phyloP scores from a whole-genome alignment of 2,329 filamentous ascomycete genomes.

The Colletotrichum godetiae region DNA sequence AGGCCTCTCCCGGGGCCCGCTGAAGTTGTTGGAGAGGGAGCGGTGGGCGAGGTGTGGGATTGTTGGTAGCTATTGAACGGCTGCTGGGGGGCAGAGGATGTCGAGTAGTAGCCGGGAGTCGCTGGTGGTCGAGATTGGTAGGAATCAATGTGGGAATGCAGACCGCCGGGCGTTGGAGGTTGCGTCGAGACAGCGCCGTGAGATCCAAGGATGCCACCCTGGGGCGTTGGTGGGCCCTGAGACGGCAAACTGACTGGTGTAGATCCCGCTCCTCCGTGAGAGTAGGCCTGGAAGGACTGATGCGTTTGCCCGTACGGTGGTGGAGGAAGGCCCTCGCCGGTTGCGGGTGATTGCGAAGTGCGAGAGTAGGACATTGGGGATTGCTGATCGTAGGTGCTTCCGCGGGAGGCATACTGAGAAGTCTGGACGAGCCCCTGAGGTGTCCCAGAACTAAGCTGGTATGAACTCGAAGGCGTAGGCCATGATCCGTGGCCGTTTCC shows the following conservation, averaged over 20 bases:
- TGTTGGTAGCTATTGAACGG: conserved; percentile 52
- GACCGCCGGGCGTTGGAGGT: conserved; percentile 59
- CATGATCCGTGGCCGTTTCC: conserved; percentile 67
- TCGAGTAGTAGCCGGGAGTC: conserved; percentile 71
- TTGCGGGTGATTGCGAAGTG: conserved; percentile 59
- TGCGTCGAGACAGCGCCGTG: conserved; percentile 56
- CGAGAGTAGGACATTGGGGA: conserved; percentile 57
- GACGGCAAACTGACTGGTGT: conserved; percentile 48
- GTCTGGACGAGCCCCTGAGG: conserved; percentile 41
- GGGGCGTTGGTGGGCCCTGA: conserved; percentile 42
- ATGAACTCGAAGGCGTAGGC: conserved; percentile 64
- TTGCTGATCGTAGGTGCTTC: conserved; percentile 57
- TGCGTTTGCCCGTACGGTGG: conserved; percentile 77
- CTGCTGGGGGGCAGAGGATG: conserved; percentile 60
- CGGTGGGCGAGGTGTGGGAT: conserved; percentile 58
- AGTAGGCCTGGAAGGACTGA: conserved; percentile 70
- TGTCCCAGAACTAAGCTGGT: conserved; percentile 67
- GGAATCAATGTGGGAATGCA: conserved; percentile 68
- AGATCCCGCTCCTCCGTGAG: conserved; percentile 56
- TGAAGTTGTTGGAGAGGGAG: conserved; percentile 52
- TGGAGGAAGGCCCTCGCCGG: conserved; percentile 71
- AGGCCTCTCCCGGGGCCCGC: conserved; percentile 52
- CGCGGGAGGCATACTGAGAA: conserved; percentile 18
- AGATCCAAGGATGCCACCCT: conserved; percentile 57
- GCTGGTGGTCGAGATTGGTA: conserved; percentile 66